Base-by-base conservation (phyloP, 2,329 filamentous ascomycete genomes). In the Leptodontidium sp. region DNA sequence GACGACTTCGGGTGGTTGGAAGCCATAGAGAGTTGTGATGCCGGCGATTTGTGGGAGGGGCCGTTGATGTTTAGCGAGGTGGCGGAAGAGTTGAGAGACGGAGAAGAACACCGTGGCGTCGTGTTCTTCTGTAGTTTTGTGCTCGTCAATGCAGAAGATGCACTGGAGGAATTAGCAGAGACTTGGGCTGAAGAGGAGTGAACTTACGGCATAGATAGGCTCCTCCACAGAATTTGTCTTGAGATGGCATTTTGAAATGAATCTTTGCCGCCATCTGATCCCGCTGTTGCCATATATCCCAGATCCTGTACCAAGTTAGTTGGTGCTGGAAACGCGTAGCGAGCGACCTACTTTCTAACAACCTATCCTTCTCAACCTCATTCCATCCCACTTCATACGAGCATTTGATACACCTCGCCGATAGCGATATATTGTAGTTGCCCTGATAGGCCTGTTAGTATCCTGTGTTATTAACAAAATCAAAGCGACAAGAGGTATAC, bases 51-150 rank as follows among this genome's bases (percentile, higher is more conserved):
- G 70, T 7, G 76, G 75, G 21, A 78, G 65, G 12, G 77, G 77
- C 45, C 73, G 75, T 14, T 73, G 47, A 47, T 78, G 77, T 40
- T 70, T 74, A 9, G 76, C 72, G 14, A 78, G 61, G 45, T 78
- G 77, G n/a, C 72, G 73, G 61, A 78, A 75, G 14, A 78, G 68
- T 29, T 74, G 69, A 5, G 58, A 47, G 12, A 75, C 73, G 1
- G 76, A 75, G 65, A 77, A 78, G 69, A 78, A 78, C 29, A 78
- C 68, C 1, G 77, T 78, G 2, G 77, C 77, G 40, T 78, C 77
- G 45, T 77, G 75, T n/a, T 76, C 74, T 66, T 78, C 76, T 15
- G 77, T 68, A 11, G 76, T 78, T 40, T 68, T 72, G 57, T 75
- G 68, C 66, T 76, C 73, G 55, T 77, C 71, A 35, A 77, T 71